Evolutionary conservation across 2,329 filamentous ascomycete species (phyloP), one percentile per base, ranked within the genome.

Genomic region (Orbilia oligospora): DNA sequence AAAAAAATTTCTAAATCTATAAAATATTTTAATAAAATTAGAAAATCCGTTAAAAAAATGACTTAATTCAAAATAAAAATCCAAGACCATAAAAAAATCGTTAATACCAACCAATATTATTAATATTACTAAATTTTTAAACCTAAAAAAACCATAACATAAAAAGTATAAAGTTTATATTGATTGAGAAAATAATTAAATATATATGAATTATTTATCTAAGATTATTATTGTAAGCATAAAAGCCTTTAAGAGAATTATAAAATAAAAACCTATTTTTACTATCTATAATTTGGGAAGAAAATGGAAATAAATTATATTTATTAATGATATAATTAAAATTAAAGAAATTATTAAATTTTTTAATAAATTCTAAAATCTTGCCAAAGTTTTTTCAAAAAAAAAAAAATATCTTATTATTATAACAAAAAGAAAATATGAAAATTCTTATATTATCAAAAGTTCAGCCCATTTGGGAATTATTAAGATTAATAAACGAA

Each of bases 371-470:
- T 53, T 53, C 16, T 10, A 30, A 53, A 5, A 53, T 24, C 10
- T 53, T 27, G 10, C 24, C 5, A 10, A 30, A 30, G 20, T 10
- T 24, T 53, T 53, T 10, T 53, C n/a, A 3, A 44, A 44, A 44
- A 44, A 44, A n/a, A 44, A 44, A 53, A 14, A 5, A 24, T 10
- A 53, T 10, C 12, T 5, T 53, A 53, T 10, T 5, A 30, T 12
- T 27, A 30, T 10, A 24, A 53, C n/a, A 10, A 30, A 30, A 30
- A 12, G 20, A 53, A 30, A 10, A 53, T 53, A 53, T 53, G 12
- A 53, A 53, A 24, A 24, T 53, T 10, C 27, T 27, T 53, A 53
- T 27, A 53, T 27, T 10, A 53, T 18, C n/a, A n/a, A 44, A 44
- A n/a, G 8, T 16, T 44, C n/a, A 44, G 16, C 41, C 8, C 4